Evolutionary conservation across 345 rosid genomes (phyloP).

Genomic region (Lumnitzera littorea): DNA sequence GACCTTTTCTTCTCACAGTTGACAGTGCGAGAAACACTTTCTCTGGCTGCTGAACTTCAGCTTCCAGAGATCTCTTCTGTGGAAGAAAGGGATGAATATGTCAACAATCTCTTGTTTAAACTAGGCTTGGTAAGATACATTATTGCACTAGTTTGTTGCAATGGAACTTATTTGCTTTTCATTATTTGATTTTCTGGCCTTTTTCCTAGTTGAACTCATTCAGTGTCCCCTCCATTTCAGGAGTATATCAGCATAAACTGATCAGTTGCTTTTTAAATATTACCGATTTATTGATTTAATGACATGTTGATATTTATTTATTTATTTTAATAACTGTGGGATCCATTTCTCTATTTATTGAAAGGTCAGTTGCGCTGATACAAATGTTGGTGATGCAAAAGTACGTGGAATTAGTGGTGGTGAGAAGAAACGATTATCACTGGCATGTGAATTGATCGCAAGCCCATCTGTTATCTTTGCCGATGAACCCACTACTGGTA

Average conservation of each 20-base stretch:
- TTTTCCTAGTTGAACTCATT: too few relatives aligned
- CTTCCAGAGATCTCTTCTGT: slow-evolving; percentile 53
- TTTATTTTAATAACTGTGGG: slow-evolving; percentile 9
- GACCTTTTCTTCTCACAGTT: slow-evolving; percentile 96
- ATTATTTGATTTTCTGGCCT: too few relatives aligned
- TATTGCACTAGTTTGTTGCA: background rate
- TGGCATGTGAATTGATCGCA: slow-evolving; percentile 95
- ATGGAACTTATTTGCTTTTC: background rate
- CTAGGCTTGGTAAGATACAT: slow-evolving; percentile 67
- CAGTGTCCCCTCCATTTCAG: too few relatives aligned
- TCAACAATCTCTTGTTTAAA: slow-evolving; percentile 64
- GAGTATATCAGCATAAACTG: too few relatives aligned
- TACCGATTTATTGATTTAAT: too few relatives aligned
- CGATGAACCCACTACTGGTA: slow-evolving; percentile 98
- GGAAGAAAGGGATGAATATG: slow-evolving; percentile 80
- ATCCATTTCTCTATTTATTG: slow-evolving; percentile 20
- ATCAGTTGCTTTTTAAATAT: too few relatives aligned
- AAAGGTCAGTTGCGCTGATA: slow-evolving; percentile 87
- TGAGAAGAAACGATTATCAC: slow-evolving; percentile 81
- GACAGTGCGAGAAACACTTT: slow-evolving; percentile 86
- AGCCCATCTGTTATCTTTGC: slow-evolving; percentile 97
- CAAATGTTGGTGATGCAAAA: slow-evolving; percentile 91
- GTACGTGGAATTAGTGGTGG: slow-evolving; percentile 99
- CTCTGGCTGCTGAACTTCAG: slow-evolving; percentile 94
- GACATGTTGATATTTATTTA: background rate